Conservation (phyloP, 2,329 filamentous ascomycete genomes). For the Alternaria hordeiaustralica region DNA sequence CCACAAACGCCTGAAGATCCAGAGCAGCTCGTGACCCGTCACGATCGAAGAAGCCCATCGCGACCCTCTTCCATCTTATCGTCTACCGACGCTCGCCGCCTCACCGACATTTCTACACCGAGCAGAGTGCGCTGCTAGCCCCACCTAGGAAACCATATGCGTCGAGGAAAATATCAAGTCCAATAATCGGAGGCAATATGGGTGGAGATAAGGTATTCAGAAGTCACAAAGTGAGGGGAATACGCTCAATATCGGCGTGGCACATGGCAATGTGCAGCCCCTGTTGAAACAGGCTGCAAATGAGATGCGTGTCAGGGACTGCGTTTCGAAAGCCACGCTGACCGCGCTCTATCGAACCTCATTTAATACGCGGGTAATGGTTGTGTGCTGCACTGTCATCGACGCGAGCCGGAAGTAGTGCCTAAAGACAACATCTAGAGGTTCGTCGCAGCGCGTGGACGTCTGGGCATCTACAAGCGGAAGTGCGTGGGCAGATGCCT, state of each 20-base stretch:
- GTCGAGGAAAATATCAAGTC: constrained; percentile 10
- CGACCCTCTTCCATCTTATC: constrained; percentile 7
- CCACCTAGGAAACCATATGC: constrained; percentile 18
- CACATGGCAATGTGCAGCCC: constrained; percentile 22
- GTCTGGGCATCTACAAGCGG: background rate
- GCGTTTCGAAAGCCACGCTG: constrained; percentile 29
- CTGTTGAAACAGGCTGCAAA: constrained; percentile 35
- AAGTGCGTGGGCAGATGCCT: constrained; percentile 11
- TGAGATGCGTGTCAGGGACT: constrained; percentile 21
- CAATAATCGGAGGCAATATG: constrained; percentile 32
- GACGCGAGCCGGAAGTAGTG: constrained; percentile 25
- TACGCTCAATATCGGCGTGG: constrained; percentile 27
- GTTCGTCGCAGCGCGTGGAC: constrained; percentile 1
- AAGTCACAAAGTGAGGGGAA: constrained; percentile 15
- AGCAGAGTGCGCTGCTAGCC: constrained; percentile 19
- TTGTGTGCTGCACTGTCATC: constrained; percentile 14
- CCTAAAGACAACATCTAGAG: constrained; percentile 6
- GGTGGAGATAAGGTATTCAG: constrained; percentile 24
- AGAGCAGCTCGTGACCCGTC: constrained; percentile 10
- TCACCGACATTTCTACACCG: constrained; percentile 45
- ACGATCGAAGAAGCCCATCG: background rate
- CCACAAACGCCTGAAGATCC: constrained; percentile 15
- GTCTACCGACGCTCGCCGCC: constrained; percentile 10
- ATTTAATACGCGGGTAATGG: constrained; percentile 18
- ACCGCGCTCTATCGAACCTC: constrained; percentile 1